These are phyloP conservation scores for Hypholoma sublateritium DNA, from an alignment of 768 basidiomycete genomes.

Conservation along the genomic window DNA sequence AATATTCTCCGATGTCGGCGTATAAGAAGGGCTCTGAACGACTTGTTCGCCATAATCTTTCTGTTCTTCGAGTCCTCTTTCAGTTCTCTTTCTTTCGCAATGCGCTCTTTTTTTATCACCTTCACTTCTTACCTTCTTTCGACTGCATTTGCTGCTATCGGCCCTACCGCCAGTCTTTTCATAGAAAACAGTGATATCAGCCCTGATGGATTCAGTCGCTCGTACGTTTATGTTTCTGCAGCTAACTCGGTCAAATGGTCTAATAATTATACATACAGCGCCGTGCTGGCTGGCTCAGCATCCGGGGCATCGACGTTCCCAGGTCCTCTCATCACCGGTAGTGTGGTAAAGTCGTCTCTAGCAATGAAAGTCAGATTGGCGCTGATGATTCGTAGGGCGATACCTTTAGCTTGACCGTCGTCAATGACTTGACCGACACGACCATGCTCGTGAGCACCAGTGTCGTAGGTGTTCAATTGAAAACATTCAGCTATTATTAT, in stretches of 20 bases:
- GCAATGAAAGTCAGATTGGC: not conserved
- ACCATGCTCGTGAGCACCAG: constrained; percentile 30
- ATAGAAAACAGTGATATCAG: not conserved
- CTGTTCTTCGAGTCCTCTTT: too few species aligned
- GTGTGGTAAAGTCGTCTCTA: constrained; percentile 5
- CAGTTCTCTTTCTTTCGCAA: too few species aligned
- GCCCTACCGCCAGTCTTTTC: not conserved
- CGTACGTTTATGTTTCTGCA: not conserved
- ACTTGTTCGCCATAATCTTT: too few species aligned
- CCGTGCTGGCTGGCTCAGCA: constrained; percentile 6
- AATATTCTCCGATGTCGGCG: too few species aligned
- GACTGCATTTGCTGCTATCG: not conserved
- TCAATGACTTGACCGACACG: constrained; percentile 41
- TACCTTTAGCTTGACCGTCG: constrained; percentile 36
- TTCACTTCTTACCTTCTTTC: not conserved
- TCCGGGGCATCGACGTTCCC: constrained; percentile 12
- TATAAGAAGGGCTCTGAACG: too few species aligned
- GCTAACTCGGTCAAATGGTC: not conserved
- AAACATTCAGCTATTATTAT: too few species aligned
- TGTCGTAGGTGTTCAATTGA: constrained; percentile 25
- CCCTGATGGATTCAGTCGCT: not conserved
- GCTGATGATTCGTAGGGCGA: not conserved
- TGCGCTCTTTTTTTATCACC: too few species aligned
- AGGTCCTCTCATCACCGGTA: constrained; percentile 21
- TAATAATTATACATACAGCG: not conserved